A percentile compares a stretch with the other conserved stretches of the same genome.
Conservation (phyloP, 169 alveolate genomes). For the Cryptosporidium sp. region DNA sequence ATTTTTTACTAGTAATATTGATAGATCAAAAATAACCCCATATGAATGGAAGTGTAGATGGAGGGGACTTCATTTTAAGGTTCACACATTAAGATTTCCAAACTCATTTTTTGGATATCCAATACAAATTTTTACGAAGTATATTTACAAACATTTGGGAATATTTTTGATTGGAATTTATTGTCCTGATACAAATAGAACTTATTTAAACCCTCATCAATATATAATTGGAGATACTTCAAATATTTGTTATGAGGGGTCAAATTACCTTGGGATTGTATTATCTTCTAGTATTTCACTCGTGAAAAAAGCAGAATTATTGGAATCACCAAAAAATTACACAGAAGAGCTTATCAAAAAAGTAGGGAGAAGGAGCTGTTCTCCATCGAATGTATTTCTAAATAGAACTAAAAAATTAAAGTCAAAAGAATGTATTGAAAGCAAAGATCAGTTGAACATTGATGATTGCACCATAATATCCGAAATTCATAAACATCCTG, state of each 20-base stretch:
- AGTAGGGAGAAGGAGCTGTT: constrained; percentile 19
- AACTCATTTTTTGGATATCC: constrained; percentile 36
- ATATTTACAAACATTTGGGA: constrained; percentile 31
- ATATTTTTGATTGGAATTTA: constrained; percentile 29
- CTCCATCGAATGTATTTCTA: constrained; percentile 17
- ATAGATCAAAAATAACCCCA: constrained; percentile 21
- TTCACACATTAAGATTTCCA: constrained; percentile 44
- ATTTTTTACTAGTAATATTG: constrained; percentile 1
- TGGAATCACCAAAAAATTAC: constrained; percentile 29
- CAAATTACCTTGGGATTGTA: constrained; percentile 35
- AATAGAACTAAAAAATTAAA: neutral
- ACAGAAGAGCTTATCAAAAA: neutral
- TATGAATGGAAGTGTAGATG: constrained; percentile 49
- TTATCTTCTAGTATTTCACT: constrained; percentile 10
- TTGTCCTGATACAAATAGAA: constrained; percentile 21
- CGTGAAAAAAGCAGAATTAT: constrained; percentile 30
- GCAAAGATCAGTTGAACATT: neutral
- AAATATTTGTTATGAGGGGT: neutral
- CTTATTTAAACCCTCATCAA: constrained; percentile 44
- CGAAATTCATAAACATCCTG: neutral
- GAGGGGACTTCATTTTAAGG: constrained; percentile 51
- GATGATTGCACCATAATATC: neutral
- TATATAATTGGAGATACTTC: constrained; percentile 42
- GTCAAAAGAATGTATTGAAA: neutral
- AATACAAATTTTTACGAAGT: constrained; percentile 17